These are phyloP conservation scores for Sugiyamaella mastotermitis DNA, from an alignment of 805 yeast species.

Conservation along the genomic window DNA sequence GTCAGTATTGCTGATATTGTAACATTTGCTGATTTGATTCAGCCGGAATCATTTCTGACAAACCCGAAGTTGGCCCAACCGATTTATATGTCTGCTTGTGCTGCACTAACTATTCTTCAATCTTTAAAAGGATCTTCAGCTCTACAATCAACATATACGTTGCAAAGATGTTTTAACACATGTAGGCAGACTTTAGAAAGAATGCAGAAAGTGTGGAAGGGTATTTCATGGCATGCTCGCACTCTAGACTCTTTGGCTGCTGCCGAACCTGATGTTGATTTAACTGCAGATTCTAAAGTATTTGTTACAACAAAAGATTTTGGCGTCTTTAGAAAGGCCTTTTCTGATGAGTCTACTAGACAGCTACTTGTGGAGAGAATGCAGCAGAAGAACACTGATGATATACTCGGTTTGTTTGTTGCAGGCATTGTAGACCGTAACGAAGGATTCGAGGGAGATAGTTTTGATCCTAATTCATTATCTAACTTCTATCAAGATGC, in stretches of 20 bases:
- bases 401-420: slow-evolving; percentile 18
- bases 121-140: slow-evolving; percentile 16
- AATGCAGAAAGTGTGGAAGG: slow-evolving; percentile 22
- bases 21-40: slow-evolving; percentile 23
- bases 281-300: slow-evolving; percentile 14
- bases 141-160: slow-evolving; percentile 12
- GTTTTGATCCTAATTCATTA: too few species aligned
- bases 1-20: slow-evolving; percentile 26
- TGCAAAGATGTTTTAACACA: slow-evolving; percentile 20
- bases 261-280: slow-evolving; percentile 24
- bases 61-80: slow-evolving; percentile 25
- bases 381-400: slow-evolving; percentile 10
- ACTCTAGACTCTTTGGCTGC: slow-evolving; percentile 24
- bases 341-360: slow-evolving; percentile 19
- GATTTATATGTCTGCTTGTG: slow-evolving; percentile 23
- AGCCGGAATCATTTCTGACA: slow-evolving; percentile 22
- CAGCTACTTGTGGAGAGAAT: slow-evolving; percentile 18
- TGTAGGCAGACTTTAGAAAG: slow-evolving; percentile 20
- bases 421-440: slow-evolving; percentile 22
- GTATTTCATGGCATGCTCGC: slow-evolving; percentile 24
- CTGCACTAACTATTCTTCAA: slow-evolving; percentile 20
- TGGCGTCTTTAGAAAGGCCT: slow-evolving; percentile 20
- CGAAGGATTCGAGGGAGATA: too few species aligned
- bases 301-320: slow-evolving; percentile 17
- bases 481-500: too few species aligned